Percentiles rank a stretch among this genome's conserved stretches.
These are phyloP conservation scores for Colletotrichum tofieldiae DNA, from an alignment of 2,329 filamentous ascomycete genomes.

Conservation along the genomic window DNA sequence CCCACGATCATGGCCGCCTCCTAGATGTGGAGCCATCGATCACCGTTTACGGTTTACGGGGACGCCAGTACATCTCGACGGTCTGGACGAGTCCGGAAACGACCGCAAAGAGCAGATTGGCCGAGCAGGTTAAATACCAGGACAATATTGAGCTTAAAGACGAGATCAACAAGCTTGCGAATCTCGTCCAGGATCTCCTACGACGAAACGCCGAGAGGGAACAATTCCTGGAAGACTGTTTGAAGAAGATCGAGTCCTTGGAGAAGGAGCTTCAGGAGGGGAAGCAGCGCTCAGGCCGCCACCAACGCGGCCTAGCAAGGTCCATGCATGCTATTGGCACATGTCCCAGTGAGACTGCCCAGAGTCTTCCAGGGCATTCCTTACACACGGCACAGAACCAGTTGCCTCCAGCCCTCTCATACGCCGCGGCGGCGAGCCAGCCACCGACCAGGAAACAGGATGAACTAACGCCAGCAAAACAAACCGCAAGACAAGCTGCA, in stretches of 20 bases:
- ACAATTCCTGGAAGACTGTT: too few relatives aligned
- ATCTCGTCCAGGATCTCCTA: background rate
- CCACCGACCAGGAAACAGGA: background rate
- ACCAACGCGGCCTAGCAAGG: background rate
- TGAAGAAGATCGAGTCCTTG: background rate
- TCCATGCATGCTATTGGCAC: background rate
- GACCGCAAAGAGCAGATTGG: too few relatives aligned
- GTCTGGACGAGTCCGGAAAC: too few relatives aligned
- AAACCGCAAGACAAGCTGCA: background rate
- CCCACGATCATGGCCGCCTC: too few relatives aligned
- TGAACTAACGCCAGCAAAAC: background rate
- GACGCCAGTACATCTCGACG: too few relatives aligned
- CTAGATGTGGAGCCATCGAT: too few relatives aligned
- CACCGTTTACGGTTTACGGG: too few relatives aligned
- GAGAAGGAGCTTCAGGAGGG: background rate
- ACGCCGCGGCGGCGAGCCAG: background rate
- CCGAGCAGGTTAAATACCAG: too few relatives aligned
- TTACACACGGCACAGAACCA: background rate
- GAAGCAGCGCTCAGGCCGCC: background rate
- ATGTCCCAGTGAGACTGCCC: background rate
- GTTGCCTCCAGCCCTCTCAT: background rate
- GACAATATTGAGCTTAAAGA: too few relatives aligned
- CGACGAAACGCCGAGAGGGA: background rate
- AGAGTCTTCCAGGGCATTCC: background rate
- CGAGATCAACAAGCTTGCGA: too few relatives aligned